phyloP scores from a whole-genome alignment of 768 basidiomycete species.

The Rhodotorula sphaerocarpa region DNA sequence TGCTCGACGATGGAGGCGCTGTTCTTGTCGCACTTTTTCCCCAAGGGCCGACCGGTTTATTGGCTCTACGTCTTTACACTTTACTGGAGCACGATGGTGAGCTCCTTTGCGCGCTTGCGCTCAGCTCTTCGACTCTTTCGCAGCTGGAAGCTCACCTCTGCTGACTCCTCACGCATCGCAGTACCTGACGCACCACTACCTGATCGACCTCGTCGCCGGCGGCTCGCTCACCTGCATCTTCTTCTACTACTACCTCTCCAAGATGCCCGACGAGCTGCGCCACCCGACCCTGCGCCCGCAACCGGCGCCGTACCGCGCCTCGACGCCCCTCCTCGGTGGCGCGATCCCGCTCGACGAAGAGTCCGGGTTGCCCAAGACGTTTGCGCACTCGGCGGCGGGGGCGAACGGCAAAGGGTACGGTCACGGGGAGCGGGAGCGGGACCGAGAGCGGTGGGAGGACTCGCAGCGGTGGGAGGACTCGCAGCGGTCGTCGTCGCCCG shows the following conservation, averaged over 20 bases:
- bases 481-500: too few relatives aligned
- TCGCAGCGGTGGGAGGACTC: too few relatives aligned
- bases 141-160: too few relatives aligned
- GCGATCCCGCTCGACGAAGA: conserved; percentile 29
- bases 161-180: neutral
- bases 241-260: conserved; percentile 52
- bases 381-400: conserved; percentile 10
- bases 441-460: too few relatives aligned
- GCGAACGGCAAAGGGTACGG: conserved; percentile 27
- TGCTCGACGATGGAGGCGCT: conserved; percentile 86
- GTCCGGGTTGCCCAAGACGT: conserved; percentile 13
- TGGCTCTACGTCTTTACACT: conserved; percentile 79
- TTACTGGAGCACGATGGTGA: conserved; percentile 92
- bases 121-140: neutral
- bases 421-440: conserved; percentile 30
- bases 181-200: conserved; percentile 97
- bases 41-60: conserved; percentile 43
- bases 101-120: neutral
- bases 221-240: conserved; percentile 76
- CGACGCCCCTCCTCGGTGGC: neutral
- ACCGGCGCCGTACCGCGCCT: conserved; percentile 5
- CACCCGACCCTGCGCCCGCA: conserved; percentile 20
- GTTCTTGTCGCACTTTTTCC: conserved; percentile 92
- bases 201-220: conserved; percentile 93
- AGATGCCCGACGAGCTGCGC: conserved; percentile 31